A percentile compares a stretch with the other conserved stretches of the same genome.
Conservation (phyloP, 768 basidiomycete genomes). For the Gloeostereum incarnatum region DNA sequence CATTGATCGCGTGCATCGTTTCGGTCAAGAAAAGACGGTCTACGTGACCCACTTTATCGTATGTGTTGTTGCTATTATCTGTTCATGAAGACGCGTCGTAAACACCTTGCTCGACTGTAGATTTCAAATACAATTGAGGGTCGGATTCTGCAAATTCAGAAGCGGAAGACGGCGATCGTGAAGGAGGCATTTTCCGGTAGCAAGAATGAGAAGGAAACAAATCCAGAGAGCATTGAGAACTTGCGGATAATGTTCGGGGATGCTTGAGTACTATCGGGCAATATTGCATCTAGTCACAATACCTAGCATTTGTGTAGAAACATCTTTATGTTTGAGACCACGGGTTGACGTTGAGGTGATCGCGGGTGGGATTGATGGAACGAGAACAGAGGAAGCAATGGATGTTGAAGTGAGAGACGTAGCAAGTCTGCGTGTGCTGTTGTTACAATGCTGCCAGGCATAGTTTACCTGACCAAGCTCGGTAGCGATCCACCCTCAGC, state of each 20-base stretch:
- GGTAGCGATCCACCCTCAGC: no score
- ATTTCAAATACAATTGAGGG: constrained; percentile 70
- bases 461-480: no score
- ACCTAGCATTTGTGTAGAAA: no score
- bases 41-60: constrained; percentile 84
- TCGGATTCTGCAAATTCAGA: constrained; percentile 74
- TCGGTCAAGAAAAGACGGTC: constrained; percentile 76
- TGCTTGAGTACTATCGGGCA: no score
- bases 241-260: constrained; percentile 73
- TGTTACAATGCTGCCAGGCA: no score
- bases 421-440: no score
- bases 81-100: not conserved
- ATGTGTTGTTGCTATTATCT: constrained; percentile 13
- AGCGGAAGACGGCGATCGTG: constrained; percentile 79
- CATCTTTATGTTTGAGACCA: no score
- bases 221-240: constrained; percentile 73
- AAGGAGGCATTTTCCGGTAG: constrained; percentile 73
- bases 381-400: no score
- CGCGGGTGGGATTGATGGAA: no score
- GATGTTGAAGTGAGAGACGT: no score
- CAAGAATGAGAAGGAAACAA: constrained; percentile 25
- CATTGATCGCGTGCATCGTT: constrained; percentile 79
- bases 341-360: no score
- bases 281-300: no score
- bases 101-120: constrained; percentile 24